These are phyloP conservation scores for Arthrobotrys conoides DNA, from an alignment of 2,329 filamentous ascomycete genomes.

Conservation along the genomic window DNA sequence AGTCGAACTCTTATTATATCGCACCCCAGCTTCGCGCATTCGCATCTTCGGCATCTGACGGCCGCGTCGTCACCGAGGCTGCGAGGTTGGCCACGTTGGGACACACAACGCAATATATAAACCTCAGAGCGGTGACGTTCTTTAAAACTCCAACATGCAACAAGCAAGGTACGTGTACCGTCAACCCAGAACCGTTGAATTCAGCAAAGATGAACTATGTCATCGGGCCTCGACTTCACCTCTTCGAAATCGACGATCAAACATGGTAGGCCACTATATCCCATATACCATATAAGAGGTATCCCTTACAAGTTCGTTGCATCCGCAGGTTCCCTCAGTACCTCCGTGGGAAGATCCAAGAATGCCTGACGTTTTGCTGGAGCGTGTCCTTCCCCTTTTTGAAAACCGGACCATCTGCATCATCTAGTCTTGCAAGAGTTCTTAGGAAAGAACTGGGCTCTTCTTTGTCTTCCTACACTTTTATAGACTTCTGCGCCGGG, in stretches of 20 bases:
- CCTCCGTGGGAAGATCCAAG: conserved; percentile 76
- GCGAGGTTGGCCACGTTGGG: too few relatives aligned
- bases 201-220: conserved; percentile 64
- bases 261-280: conserved; percentile 70
- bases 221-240: conserved; percentile 73
- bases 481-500: conserved; percentile 83
- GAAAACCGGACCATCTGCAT: conserved; percentile 65
- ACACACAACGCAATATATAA: too few relatives aligned
- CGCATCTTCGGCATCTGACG: too few relatives aligned
- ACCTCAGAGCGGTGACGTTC: too few relatives aligned
- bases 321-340: conserved; percentile 75
- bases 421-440: conserved; percentile 74
- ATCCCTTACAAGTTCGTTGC: conserved; percentile 37
- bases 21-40: too few relatives aligned
- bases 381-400: conserved; percentile 69
- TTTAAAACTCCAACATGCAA: background rate
- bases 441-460: conserved; percentile 71
- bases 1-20: too few relatives aligned
- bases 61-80: too few relatives aligned
- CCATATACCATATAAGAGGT: background rate
- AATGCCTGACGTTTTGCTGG: conserved; percentile 77
- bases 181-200: background rate
- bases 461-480: conserved; percentile 72
- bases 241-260: conserved; percentile 79
- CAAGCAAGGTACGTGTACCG: background rate